Percentiles rank a stretch among this genome's conserved stretches.
Evolutionary conservation across 1,139 yeast species (phyloP).

Genomic region (Sugiyamaella grinbergsii): DNA sequence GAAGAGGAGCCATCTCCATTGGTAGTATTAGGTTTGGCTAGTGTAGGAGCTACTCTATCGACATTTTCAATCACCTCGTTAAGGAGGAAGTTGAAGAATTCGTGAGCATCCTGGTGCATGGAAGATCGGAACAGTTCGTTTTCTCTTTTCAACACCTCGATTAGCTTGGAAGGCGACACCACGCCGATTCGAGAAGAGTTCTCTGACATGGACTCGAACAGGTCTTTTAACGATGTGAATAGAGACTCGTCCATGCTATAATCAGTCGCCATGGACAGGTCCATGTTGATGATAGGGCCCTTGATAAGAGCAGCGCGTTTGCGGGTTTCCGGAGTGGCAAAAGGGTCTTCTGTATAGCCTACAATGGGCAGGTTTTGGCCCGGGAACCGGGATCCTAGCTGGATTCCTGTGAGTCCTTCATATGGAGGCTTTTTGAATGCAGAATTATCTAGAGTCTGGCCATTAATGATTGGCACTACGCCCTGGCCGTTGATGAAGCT

Average conservation of each 20-base stretch:
- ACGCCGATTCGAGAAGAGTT: slow-evolving; percentile 72
- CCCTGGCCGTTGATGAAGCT: slow-evolving; percentile 1
- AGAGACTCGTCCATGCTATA: slow-evolving; percentile 58
- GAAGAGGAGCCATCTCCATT: slow-evolving; percentile 6
- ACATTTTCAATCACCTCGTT: slow-evolving; percentile 79
- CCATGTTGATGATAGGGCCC: slow-evolving; percentile 86
- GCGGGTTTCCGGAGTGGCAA: slow-evolving; percentile 70
- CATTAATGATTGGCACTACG: slow-evolving; percentile 7
- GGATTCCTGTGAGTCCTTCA: slow-evolving; percentile 37
- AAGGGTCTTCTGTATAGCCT: slow-evolving; percentile 52
- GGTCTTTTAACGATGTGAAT: slow-evolving; percentile 75
- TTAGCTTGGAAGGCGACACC: slow-evolving; percentile 75
- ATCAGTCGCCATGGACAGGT: slow-evolving; percentile 55
- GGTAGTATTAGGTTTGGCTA: slow-evolving; percentile 20
- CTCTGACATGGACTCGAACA: slow-evolving; percentile 82
- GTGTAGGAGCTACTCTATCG: slow-evolving; percentile 37
- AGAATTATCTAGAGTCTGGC: slow-evolving; percentile 20
- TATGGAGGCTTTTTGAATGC: slow-evolving; percentile 22
- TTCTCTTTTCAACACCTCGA: slow-evolving; percentile 74
- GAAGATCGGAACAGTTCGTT: slow-evolving; percentile 83
- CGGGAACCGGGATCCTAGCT: slow-evolving; percentile 40
- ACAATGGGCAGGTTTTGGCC: slow-evolving; percentile 49
- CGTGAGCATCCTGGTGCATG: slow-evolving; percentile 99
- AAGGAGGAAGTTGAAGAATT: slow-evolving; percentile 81
- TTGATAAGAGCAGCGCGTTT: slow-evolving; percentile 75